Conservation (phyloP, 306 rosid species). For the Elaeagnus macrophylla region DNA sequence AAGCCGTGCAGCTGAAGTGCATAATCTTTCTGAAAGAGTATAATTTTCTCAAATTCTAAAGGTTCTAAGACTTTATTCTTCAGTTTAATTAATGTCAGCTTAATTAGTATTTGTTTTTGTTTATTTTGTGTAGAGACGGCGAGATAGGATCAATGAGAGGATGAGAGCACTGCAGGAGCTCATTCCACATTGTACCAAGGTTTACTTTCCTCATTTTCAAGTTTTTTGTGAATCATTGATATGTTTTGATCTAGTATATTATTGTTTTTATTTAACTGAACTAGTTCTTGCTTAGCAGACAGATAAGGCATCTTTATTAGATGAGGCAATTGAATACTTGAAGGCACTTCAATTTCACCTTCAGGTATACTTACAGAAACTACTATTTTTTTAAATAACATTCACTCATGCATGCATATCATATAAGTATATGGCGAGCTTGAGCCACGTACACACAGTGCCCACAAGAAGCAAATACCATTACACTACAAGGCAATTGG, state of each 20-base stretch:
- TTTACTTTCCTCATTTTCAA: conserved; percentile 10
- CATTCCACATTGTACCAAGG: conserved; percentile 86
- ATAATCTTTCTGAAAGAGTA: conserved; percentile 88
- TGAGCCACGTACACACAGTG: too few species aligned
- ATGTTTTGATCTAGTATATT: too few species aligned
- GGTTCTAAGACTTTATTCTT: conserved; percentile 7
- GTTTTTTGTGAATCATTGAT: too few species aligned
- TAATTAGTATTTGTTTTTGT: background rate
- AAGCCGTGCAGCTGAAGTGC: conserved; percentile 79
- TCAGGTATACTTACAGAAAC: conserved; percentile 40
- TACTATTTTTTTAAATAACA: too few species aligned
- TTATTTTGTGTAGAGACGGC: conserved; percentile 48
- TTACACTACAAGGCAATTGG: too few species aligned
- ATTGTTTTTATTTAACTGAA: background rate
- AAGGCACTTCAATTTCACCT: conserved; percentile 84
- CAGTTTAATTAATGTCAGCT: background rate
- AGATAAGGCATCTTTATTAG: conserved; percentile 83
- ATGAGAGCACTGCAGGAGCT: conserved; percentile 83
- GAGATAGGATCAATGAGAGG: conserved; percentile 92
- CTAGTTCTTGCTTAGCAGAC: conserved; percentile 41
- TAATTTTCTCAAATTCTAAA: conserved; percentile 5
- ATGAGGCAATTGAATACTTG: conserved; percentile 87
- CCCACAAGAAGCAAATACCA: too few species aligned
- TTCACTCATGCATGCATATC: too few species aligned
- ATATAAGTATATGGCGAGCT: too few species aligned